These are phyloP conservation scores for Pochonia chlamydosporia DNA, from an alignment of 2,329 filamentous ascomycete species.

Conservation along the genomic window DNA sequence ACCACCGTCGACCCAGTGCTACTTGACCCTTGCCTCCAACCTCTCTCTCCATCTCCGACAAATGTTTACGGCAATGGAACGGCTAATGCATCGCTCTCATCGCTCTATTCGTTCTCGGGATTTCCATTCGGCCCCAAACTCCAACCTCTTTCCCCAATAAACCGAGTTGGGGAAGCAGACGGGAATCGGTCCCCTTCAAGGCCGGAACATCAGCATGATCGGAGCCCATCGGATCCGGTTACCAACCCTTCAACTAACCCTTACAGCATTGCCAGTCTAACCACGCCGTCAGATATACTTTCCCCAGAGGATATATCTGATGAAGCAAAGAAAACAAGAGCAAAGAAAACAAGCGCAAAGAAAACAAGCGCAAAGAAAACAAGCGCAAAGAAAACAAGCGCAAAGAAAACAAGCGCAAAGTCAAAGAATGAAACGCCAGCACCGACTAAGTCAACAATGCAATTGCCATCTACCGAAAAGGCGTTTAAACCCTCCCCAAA, in stretches of 20 bases:
- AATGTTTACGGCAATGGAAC: neutral
- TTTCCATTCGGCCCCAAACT: neutral
- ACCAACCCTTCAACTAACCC: neutral
- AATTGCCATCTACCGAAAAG: neutral
- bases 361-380: too few relatives aligned
- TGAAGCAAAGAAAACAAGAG: neutral
- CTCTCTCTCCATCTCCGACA: neutral
- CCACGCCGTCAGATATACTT: neutral
- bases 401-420: too few relatives aligned
- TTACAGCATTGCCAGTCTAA: neutral
- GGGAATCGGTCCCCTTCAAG: neutral
- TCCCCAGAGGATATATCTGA: neutral
- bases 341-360: too few relatives aligned
- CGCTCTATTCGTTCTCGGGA: neutral
- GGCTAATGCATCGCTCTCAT: neutral
- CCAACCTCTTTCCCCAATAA: neutral
- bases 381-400: too few relatives aligned
- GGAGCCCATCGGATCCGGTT: neutral
- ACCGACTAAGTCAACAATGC: neutral
- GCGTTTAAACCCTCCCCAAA: neutral
- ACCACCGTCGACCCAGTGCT: neutral
- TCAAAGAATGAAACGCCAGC: neutral
- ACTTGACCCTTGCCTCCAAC: slow-evolving; percentile 27
- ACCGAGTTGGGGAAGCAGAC: neutral
- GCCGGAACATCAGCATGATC: too few relatives aligned